phyloP scores from a whole-genome alignment of 257 asterid species.

The Nicotiana obtusifolia region DNA sequence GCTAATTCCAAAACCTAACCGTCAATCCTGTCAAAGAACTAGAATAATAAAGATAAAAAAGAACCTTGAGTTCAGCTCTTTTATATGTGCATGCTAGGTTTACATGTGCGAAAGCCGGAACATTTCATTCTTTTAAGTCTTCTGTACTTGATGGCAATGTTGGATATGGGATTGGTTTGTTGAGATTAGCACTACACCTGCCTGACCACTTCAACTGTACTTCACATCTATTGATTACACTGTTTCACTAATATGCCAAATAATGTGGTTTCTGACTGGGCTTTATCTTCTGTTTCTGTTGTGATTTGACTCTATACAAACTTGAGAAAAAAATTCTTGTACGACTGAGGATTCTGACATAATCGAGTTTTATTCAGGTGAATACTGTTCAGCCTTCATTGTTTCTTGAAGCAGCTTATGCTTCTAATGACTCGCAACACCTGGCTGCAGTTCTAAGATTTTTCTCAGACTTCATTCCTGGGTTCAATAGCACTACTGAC shows the following conservation, averaged over 20 bases:
- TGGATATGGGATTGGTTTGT: background rate
- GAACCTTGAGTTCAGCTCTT: background rate
- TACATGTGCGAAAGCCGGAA: background rate
- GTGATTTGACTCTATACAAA: background rate
- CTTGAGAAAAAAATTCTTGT: background rate
- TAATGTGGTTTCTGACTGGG: background rate
- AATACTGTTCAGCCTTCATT: constrained; percentile 68
- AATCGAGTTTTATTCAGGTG: constrained; percentile 50
- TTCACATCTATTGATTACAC: background rate
- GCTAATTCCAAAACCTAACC: background rate
- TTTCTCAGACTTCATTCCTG: constrained; percentile 83
- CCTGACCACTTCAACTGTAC: background rate
- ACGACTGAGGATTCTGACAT: background rate
- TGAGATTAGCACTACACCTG: background rate
- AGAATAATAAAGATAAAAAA: background rate
- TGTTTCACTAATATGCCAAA: background rate
- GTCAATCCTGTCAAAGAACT: background rate
- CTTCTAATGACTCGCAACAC: constrained; percentile 72
- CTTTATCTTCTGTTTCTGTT: background rate
- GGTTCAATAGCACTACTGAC: constrained; percentile 69
- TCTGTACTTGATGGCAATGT: background rate
- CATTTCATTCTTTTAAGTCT: background rate
- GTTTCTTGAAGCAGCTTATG: constrained; percentile 83
- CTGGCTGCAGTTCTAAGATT: constrained; percentile 81
- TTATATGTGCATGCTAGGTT: background rate